phyloP scores from a whole-genome alignment of 164 flowering plant species.

The Chimonanthus salicifolius region DNA sequence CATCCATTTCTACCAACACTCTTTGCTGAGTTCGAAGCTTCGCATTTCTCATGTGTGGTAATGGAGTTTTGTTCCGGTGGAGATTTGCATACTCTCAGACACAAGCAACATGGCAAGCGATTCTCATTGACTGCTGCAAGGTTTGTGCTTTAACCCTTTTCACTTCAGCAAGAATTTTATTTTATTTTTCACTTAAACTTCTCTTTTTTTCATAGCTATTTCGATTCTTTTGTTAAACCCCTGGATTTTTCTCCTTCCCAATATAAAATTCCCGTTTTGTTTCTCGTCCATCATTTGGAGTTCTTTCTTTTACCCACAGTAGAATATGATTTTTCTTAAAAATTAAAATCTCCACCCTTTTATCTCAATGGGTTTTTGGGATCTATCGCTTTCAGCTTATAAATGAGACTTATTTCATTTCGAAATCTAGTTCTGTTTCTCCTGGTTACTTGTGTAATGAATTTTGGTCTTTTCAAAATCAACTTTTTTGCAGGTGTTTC shows the following conservation, averaged over 20 bases:
- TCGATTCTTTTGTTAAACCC: neutral
- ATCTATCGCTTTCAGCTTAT: too few relatives aligned
- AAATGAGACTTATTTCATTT: too few relatives aligned
- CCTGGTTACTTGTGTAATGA: too few relatives aligned
- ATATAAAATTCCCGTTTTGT: neutral
- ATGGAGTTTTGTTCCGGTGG: constrained; percentile 91
- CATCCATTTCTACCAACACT: constrained; percentile 78
- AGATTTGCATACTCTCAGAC: constrained; percentile 65
- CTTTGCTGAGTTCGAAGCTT: constrained; percentile 65
- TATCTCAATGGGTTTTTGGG: too few relatives aligned
- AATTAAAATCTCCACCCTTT: too few relatives aligned
- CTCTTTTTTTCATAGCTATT: neutral
- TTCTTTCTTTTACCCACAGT: too few relatives aligned
- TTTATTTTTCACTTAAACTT: too few relatives aligned
- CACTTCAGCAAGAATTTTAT: neutral
- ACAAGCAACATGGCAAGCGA: constrained; percentile 52
- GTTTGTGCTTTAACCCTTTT: constrained; percentile 21
- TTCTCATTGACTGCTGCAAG: constrained; percentile 67
- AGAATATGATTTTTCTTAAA: too few relatives aligned
- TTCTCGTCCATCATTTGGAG: too few relatives aligned
- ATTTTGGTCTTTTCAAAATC: too few relatives aligned
- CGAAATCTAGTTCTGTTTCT: too few relatives aligned
- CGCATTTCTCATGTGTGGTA: constrained; percentile 66
- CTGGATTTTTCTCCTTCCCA: neutral
- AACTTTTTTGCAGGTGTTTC: too few relatives aligned